Percentiles rank a stretch among this genome's conserved stretches.
Evolutionary conservation across 345 rosid genomes (phyloP).

Genomic region (Schrenkiella parvula): DNA sequence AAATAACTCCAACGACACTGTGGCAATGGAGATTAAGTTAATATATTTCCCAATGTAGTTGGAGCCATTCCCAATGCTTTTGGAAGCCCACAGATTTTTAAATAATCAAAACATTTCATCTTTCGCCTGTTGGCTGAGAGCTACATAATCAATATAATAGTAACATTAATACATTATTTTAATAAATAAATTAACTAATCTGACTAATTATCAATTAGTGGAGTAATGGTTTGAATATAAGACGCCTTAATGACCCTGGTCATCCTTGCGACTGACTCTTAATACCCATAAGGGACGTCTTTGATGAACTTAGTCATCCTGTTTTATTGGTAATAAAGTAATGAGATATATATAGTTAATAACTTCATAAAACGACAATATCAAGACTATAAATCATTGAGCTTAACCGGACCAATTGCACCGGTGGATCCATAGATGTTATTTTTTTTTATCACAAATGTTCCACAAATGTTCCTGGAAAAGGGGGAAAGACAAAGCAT

Average conservation of each 20-base stretch:
- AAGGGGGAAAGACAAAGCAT: neutral
- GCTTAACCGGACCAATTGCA: neutral
- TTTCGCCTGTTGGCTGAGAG: conserved; percentile 29
- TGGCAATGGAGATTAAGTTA: conserved; percentile 3
- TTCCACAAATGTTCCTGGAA: neutral
- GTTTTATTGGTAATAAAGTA: conserved; percentile 11
- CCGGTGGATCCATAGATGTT: neutral
- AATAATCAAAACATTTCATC: conserved; percentile 1
- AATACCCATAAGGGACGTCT: conserved; percentile 28
- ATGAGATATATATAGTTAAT: neutral
- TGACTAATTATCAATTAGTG: conserved; percentile 22
- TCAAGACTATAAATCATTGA: neutral
- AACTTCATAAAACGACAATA: conserved; percentile 11
- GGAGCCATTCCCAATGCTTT: conserved; percentile 36
- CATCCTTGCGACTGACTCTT: conserved; percentile 25
- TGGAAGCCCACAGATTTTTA: conserved; percentile 27
- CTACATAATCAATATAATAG: conserved; percentile 13
- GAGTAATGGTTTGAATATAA: conserved; percentile 19
- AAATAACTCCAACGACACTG: conserved; percentile 6
- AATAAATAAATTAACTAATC: conserved; percentile 5
- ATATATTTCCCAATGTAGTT: conserved; percentile 24
- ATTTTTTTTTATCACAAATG: neutral
- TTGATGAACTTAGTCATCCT: conserved; percentile 11
- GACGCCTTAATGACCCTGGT: conserved; percentile 8
- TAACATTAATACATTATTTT: neutral